Percentiles rank a stretch among this genome's conserved stretches.
Conservation (phyloP, 768 basidiomycete genomes). For the Crucibulum laeve region DNA sequence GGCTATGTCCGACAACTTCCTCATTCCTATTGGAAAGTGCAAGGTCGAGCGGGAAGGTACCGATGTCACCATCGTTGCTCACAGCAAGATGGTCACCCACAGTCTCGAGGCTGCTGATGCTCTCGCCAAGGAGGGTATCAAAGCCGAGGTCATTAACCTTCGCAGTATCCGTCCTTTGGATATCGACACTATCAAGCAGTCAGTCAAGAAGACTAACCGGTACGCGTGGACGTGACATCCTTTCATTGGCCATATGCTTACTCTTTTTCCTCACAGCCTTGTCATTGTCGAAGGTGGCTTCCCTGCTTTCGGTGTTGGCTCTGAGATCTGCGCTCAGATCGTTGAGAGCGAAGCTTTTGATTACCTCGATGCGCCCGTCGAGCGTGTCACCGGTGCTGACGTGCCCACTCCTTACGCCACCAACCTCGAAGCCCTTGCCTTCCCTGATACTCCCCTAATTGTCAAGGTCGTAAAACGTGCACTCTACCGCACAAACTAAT, state of each 20-base stretch:
- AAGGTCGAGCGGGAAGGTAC: conserved; percentile 92
- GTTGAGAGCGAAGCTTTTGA: conserved; percentile 97
- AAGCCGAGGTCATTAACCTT: conserved; percentile 97
- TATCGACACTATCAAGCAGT: conserved; percentile 94
- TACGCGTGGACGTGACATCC: conserved; percentile 27
- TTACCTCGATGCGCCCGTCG: conserved; percentile 97
- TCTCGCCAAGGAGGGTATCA: conserved; percentile 94
- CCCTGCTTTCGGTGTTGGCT: conserved; percentile 97
- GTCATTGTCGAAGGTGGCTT: conserved; percentile 97
- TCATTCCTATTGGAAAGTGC: conserved; percentile 95
- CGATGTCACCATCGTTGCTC: conserved; percentile 94
- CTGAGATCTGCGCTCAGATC: conserved; percentile 97
- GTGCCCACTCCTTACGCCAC: conserved; percentile 98
- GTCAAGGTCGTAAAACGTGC: conserved; percentile 94
- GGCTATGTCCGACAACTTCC: conserved; percentile 92
- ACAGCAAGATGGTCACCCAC: conserved; percentile 97
- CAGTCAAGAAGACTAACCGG: conserved; percentile 99
- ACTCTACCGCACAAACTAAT: conserved; percentile 83
- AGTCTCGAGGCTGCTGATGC: conserved; percentile 90
- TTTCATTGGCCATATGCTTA: not conserved
- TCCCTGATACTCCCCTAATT: conserved; percentile 90
- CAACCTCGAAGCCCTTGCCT: conserved; percentile 84
- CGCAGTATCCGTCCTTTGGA: conserved; percentile 94
- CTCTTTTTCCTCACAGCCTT: conserved; percentile 42
- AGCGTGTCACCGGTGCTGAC: conserved; percentile 96